phyloP scores from a whole-genome alignment of 148 eudicot species.

The Fagopyrum homotropicum region DNA sequence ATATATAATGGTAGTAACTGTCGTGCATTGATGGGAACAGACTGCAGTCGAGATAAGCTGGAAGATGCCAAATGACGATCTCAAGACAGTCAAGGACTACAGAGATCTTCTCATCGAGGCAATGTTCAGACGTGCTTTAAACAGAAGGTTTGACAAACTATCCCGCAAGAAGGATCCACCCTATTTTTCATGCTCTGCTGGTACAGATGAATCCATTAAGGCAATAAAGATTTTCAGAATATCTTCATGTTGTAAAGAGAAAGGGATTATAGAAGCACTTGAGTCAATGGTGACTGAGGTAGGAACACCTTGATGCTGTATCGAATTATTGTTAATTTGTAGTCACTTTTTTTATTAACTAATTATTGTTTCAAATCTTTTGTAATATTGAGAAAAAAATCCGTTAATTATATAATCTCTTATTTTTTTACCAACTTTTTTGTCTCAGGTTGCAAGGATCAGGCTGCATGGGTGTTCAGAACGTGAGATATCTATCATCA shows the following conservation, averaged over 20 bases:
- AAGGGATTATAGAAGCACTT: neutral
- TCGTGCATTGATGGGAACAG: neutral
- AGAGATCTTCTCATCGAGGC: neutral
- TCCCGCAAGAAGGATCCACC: conserved; percentile 7
- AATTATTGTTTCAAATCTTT: too few species aligned
- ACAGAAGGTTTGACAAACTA: neutral
- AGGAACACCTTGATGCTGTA: neutral
- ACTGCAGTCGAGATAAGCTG: neutral
- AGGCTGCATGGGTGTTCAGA: conserved; percentile 70
- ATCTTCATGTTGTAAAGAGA: conserved; percentile 3
- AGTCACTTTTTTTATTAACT: too few species aligned
- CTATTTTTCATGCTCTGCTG: neutral
- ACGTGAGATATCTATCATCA: conserved; percentile 55
- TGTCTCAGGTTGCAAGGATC: conserved; percentile 55
- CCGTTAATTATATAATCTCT: too few species aligned
- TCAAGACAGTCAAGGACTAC: conserved; percentile 10
- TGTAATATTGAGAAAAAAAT: too few species aligned
- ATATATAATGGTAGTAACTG: neutral
- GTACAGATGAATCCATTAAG: neutral
- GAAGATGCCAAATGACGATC: conserved; percentile 7
- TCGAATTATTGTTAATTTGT: neutral
- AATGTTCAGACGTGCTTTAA: conserved; percentile 1
- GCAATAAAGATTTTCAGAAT: neutral
- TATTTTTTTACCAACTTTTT: neutral
- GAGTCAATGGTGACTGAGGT: conserved; percentile 6